phyloP scores from a whole-genome alignment of 2,329 filamentous ascomycete species.

The Monilinia vaccinii-corymbosi region DNA sequence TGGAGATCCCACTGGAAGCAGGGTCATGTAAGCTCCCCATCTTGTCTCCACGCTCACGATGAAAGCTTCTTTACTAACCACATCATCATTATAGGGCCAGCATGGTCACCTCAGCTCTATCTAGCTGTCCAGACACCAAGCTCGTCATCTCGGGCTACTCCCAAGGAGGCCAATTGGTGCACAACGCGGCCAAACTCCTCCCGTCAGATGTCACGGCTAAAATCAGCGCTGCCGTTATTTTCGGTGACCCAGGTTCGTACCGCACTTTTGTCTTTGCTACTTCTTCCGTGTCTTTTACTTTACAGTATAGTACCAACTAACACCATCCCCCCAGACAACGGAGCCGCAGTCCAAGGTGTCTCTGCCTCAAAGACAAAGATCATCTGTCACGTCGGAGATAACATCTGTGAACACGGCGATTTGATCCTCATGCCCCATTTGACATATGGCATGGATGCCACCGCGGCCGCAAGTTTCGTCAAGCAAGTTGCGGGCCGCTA shows the following conservation, averaged over 20 bases:
- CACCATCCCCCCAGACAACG: constrained; percentile 15
- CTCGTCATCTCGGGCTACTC: constrained; percentile 19
- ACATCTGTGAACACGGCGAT: constrained; percentile 20
- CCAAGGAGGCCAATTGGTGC: constrained; percentile 22
- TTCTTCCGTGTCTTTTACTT: neutral
- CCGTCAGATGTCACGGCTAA: constrained; percentile 13
- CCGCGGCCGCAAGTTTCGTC: constrained; percentile 20
- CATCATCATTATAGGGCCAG: constrained; percentile 7
- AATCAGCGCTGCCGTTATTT: constrained; percentile 20
- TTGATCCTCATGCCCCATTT: constrained; percentile 17
- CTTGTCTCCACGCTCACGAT: neutral
- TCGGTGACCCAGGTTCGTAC: constrained; percentile 21
- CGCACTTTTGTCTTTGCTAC: neutral
- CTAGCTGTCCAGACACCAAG: constrained; percentile 9
- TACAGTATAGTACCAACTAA: neutral
- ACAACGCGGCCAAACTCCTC: constrained; percentile 16
- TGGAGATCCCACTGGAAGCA: constrained; percentile 36
- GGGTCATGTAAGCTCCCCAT: constrained; percentile 31
- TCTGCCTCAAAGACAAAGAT: constrained; percentile 16
- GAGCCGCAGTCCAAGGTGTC: constrained; percentile 18
- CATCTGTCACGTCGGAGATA: constrained; percentile 20
- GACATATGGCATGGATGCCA: constrained; percentile 20
- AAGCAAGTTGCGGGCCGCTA: neutral
- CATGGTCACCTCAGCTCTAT: neutral
- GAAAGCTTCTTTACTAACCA: neutral